Evolutionary conservation across 768 basidiomycete species (phyloP).

Genomic region (Kwoniella mangroviensis): DNA sequence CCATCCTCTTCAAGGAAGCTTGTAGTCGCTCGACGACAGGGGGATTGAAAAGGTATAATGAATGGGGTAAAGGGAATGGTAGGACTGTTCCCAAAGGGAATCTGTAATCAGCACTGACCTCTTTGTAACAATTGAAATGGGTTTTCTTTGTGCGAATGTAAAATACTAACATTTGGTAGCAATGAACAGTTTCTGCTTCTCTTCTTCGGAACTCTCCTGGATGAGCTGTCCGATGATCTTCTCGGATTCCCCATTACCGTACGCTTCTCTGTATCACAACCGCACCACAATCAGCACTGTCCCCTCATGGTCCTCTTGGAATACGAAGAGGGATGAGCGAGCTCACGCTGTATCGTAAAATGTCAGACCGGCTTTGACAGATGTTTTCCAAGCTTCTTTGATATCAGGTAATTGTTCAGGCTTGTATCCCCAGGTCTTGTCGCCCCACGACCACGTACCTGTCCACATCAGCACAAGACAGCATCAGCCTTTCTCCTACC

Average conservation of each 20-base stretch:
- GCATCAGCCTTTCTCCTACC: neutral
- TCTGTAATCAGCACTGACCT: neutral
- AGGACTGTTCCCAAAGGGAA: constrained; percentile 29
- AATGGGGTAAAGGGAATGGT: constrained; percentile 9
- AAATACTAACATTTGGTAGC: constrained; percentile 53
- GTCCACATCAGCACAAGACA: neutral
- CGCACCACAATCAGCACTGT: neutral
- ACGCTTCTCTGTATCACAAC: constrained; percentile 39
- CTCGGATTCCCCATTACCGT: constrained; percentile 52
- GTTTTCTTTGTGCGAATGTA: constrained; percentile 14
- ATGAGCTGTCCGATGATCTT: constrained; percentile 51
- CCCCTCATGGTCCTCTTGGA: too few relatives aligned
- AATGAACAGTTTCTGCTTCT: constrained; percentile 47
- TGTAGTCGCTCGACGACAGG: constrained; percentile 51
- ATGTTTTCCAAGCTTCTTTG: constrained; percentile 48
- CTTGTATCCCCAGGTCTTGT: constrained; percentile 41
- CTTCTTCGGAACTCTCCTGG: constrained; percentile 45
- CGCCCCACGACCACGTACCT: constrained; percentile 54
- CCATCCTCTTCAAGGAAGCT: constrained; percentile 45
- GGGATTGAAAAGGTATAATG: constrained; percentile 39
- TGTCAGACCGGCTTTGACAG: constrained; percentile 45
- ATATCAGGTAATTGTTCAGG: constrained; percentile 37
- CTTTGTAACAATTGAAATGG: constrained; percentile 38
- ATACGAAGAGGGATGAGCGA: too few relatives aligned
- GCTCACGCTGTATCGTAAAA: constrained; percentile 56